Base-by-base conservation (phyloP, 768 basidiomycete genomes). In the Fomitopsis serialis region DNA sequence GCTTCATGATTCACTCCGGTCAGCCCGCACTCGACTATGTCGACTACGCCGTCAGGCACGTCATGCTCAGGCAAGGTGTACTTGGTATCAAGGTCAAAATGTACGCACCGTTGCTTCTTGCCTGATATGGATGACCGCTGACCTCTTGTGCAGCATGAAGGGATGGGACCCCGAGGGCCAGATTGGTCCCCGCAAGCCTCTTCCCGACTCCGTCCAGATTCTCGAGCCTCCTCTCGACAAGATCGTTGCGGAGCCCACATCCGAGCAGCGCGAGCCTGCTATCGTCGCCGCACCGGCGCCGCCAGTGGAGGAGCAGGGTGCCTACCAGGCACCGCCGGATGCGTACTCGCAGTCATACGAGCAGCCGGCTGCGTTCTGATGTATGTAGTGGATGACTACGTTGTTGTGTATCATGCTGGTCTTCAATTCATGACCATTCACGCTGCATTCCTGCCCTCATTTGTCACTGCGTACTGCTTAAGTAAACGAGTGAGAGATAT, bases 61-160 rank as follows among this genome's bases (percentile, higher is more conserved):
- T 98, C 65, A 82, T 98, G 64, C 84, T 99, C 60, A 88, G 91
- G 64, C 97, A 99, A 72, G 97, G 97, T 84, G 97, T 99, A 48
- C 83, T 99, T 58, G 97, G 97, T 68, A 98, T 99, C 82, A 99
- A 99, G 74, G 97, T 99, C 67, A 99, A 98, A 78, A 99, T 98
- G 94, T 95, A 67, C 58, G 84, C 68, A 47, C 19, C 11, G 47
- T 22, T 19, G 23, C n/a, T 32, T 11, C 29, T 32, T 6, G 29
- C 29, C 5, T 32, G 6, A 32, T 32, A 6, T 11, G 29, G 11
- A 32, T 49, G 8, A 21, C 11, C 48, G 3, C 44, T 25, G 56
- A 70, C 43, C 64, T 22, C 29, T 40, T 23, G 29, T 58, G 44
- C 63, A 96, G 94, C 74, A 99, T 99, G 97, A 95, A 96, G 75